Evolutionary conservation across 1,284 basidiomycete species (phyloP), one percentile per base, ranked within the genome.

Genomic region (Trametes versicolor): DNA sequence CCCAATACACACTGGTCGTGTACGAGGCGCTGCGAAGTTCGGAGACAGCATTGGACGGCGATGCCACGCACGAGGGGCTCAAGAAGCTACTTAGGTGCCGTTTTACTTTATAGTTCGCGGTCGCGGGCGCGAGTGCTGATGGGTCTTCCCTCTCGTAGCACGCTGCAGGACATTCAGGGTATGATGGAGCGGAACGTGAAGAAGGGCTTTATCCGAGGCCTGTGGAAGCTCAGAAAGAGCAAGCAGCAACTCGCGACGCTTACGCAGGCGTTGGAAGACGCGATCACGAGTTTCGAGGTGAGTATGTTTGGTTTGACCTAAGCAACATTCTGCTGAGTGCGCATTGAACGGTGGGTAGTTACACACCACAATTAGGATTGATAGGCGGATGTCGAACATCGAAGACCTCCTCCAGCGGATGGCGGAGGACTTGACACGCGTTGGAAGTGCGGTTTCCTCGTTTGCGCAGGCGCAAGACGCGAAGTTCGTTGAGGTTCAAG

Each of bases 31-130:
- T 62, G 48, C 27, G n/a, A 9, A 17, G 17, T 1, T 57, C 49
- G 41, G 48, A 39, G 27, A 55, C 37, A 4, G 61, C 61, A 4
- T 27, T 57, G 3, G 61, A 62, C 27, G 54, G 61, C 1, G 19
- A 5, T 13, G 17, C 0, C 17, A 32, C 25, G 10, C n/a, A 12
- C 4, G 5, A 12, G 12, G 29, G 15, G 12, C 19, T 56, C 13
- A 15, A 34, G 47, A 23, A 50, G 15, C 32, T 62, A 8, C 15
- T 62, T 19, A 15, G n/a, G 25, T 36, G 29, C 12, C 19, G 23
- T n/a, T 15, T 21, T 27, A 15, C 13, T 57, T 12, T 13, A 9
- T 13, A 5, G 21, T 8, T 21, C 15, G 32, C 10, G 17, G 7
- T 4, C 9, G 13, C 41, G n/a, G 34, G 10, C 13, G n/a, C n/a